Evolutionary conservation across 1,284 basidiomycete species (phyloP).

Genomic region (Porodaedalea pini): DNA sequence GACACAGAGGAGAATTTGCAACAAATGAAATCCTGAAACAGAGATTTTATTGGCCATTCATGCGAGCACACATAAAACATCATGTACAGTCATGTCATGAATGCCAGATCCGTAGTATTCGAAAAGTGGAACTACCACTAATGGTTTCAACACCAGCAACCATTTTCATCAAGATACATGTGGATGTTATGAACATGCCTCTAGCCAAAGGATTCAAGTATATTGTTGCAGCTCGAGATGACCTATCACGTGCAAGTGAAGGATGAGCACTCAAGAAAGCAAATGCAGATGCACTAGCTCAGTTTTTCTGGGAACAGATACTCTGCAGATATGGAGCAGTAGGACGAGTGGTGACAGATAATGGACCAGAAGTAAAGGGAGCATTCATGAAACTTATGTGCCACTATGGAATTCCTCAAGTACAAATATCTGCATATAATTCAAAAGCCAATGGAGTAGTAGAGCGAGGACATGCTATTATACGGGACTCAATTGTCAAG

Average conservation of each 20-base stretch:
- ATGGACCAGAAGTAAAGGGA: too few species aligned
- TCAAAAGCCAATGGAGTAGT: too few species aligned
- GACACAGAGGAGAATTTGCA: too few species aligned
- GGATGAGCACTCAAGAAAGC: slow-evolving; percentile 21
- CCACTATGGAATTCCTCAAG: too few species aligned
- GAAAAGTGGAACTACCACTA: slow-evolving; percentile 32
- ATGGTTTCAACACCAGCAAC: slow-evolving; percentile 29
- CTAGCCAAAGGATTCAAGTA: slow-evolving; percentile 26
- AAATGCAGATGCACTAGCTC: slow-evolving; percentile 22
- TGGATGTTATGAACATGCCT: slow-evolving; percentile 33
- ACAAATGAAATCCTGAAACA: too few species aligned
- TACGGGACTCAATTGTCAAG: too few species aligned
- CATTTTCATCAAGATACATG: slow-evolving; percentile 32
- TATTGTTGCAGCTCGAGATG: slow-evolving; percentile 27
- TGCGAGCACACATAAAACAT: slow-evolving; percentile 30
- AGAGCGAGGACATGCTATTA: too few species aligned
- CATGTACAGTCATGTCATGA: slow-evolving; percentile 36
- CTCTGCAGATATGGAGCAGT: slow-evolving; percentile 30
- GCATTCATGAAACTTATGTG: too few species aligned
- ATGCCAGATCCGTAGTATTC: slow-evolving; percentile 30
- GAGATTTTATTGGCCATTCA: slow-evolving; percentile 31
- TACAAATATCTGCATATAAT: too few species aligned
- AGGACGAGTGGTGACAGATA: slow-evolving; percentile 28
- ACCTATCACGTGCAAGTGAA: slow-evolving; percentile 26
- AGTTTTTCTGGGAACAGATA: slow-evolving; percentile 30